Evolutionary conservation across 139 green algal species (phyloP), one percentile per base, ranked within the genome.

Genomic region (Chlorella sorokiniana): DNA sequence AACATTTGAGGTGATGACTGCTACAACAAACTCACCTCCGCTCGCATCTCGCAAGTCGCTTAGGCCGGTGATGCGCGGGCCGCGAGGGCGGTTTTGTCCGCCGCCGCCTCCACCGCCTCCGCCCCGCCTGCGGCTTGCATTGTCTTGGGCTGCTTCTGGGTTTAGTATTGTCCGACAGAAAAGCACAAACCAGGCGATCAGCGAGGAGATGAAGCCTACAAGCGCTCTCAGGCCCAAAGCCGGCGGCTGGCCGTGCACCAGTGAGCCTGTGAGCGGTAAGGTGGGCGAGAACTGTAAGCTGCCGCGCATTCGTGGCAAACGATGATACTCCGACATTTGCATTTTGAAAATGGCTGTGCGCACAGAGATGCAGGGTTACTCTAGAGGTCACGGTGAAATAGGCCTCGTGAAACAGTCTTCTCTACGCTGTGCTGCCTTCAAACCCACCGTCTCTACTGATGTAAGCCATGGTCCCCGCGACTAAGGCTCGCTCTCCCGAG

Each of bases 41-140:
- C 84, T 73, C 4, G 84, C 84, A 38, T 88, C 84, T 70, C 79
- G 33, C 76, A 85, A 64, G 45, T 88, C 84, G 10, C 37, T 38
- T 23, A 88, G 63, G 45, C 84, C 84, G 20, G 79, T 78, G 41
- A 88, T 78, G 27, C 84, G 44, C 2, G 79, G 69, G n/a, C 75
- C 74, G 4, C 64, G 69, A 3, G 78, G 64, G 2, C 54, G 29
- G 25, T 69, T 22, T 52, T 27, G 29, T 1, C 41, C 35, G 27
- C 76, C 71, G 35, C 85, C 81, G 31, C 78, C 80, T 38, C 67
- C 52, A 22, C 67, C 51, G 10, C 79, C 51, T 29, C 84, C 41
- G 54, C 70, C 33, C 16, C 38, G 38, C 38, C 40, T 64, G 41
- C 48, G 69, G 14, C 16, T 33, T 42, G 22, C 65, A 52, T 73